Percentiles rank a stretch among this genome's conserved stretches.
These are phyloP conservation scores for Leucosporidium creatinivorum DNA, from an alignment of 768 basidiomycete species.

Conservation along the genomic window DNA sequence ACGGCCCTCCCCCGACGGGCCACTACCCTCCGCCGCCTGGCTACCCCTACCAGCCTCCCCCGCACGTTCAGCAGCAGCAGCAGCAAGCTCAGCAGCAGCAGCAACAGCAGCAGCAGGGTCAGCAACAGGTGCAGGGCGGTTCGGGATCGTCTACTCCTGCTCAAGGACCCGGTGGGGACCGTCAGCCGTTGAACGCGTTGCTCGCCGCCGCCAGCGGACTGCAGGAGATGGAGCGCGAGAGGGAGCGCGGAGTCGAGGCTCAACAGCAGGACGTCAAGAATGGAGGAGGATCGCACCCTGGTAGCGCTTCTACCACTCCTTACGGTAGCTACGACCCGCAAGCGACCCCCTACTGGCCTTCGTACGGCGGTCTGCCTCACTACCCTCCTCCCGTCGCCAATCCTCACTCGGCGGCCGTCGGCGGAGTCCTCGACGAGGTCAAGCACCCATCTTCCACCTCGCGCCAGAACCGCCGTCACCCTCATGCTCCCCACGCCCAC, in stretches of 20 bases:
- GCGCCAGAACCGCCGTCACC: neutral
- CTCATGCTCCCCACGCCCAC: neutral
- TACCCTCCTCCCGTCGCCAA: neutral
- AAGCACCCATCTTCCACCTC: neutral
- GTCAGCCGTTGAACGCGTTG: conserved; percentile 46
- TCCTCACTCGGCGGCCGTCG: neutral
- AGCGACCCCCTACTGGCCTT: neutral
- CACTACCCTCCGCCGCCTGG: conserved; percentile 3
- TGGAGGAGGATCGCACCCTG: conserved; percentile 9
- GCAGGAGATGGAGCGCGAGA: conserved; percentile 68
- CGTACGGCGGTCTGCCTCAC: neutral
- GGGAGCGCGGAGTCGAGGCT: conserved; percentile 48
- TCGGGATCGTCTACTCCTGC: too few relatives aligned
- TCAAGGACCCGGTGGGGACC: conserved; percentile 17
- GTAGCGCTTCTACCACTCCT: conserved; percentile 23
- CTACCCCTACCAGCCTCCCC: conserved; percentile 7
- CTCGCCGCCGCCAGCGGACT: conserved; percentile 75
- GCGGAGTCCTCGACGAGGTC: neutral
- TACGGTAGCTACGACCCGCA: conserved; percentile 25
- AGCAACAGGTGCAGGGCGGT: neutral
- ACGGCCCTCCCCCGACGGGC: neutral
- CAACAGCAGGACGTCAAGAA: neutral
- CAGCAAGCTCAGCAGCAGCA: neutral
- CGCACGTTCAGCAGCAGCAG: conserved; percentile 1
- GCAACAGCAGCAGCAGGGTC: conserved; percentile 8